phyloP scores from a whole-genome alignment of 1,139 yeast species.

The Waltiozyma sp. region DNA sequence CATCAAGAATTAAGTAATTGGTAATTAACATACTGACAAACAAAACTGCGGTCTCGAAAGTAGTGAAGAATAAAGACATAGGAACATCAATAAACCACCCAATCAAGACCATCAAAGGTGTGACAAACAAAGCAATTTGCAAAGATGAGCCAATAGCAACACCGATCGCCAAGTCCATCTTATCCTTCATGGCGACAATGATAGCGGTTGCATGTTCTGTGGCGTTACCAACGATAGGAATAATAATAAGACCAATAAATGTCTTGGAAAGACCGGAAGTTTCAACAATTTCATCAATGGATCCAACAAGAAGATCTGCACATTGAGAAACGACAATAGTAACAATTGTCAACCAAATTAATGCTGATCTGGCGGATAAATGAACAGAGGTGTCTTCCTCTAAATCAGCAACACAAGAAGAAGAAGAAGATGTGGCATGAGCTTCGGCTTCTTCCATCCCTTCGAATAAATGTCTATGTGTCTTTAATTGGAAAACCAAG shows the following conservation, averaged over 20 bases:
- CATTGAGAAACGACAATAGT: conserved; percentile 82
- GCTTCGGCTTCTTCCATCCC: conserved; percentile 15
- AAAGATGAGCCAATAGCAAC: conserved; percentile 96
- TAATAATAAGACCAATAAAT: conserved; percentile 83
- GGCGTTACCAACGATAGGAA: conserved; percentile 96
- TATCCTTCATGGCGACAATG: conserved; percentile 87
- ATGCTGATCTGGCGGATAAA: conserved; percentile 32
- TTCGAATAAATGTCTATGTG: conserved; percentile 62
- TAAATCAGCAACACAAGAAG: conserved; percentile 15
- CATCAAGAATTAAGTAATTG: conserved; percentile 81
- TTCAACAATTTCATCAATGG: conserved; percentile 81
- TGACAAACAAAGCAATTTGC: conserved; percentile 88
- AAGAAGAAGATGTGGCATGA: conserved; percentile 6
- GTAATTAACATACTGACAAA: conserved; percentile 83
- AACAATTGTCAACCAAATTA: conserved; percentile 42
- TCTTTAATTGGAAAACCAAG: conserved; percentile 76
- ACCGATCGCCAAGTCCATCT: conserved; percentile 95
- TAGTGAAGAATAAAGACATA: conserved; percentile 84
- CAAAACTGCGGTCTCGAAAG: conserved; percentile 86
- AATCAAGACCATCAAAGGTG: conserved; percentile 85
- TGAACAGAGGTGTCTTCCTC: conserved; percentile 16
- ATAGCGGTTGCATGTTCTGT: conserved; percentile 98
- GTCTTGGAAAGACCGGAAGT: conserved; percentile 85
- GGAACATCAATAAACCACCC: conserved; percentile 91
- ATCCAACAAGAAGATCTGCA: conserved; percentile 88